Evolutionary conservation across 2,329 filamentous ascomycete genomes (phyloP).

Genomic region (Diplodia mutila): DNA sequence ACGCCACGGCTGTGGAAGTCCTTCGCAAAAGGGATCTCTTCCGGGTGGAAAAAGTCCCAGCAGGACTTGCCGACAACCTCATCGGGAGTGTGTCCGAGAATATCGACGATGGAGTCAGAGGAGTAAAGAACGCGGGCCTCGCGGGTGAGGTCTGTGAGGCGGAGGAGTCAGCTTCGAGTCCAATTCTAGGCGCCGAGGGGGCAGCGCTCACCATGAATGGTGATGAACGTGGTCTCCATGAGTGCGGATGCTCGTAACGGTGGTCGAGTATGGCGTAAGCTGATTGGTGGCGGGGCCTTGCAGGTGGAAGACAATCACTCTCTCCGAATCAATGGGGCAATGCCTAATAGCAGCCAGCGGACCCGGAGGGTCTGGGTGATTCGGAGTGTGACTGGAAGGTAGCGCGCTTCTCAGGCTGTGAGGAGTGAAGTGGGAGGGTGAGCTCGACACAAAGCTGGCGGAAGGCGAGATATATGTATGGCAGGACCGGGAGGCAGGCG

Average conservation of each 20-base stretch:
- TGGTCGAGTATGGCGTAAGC: background rate
- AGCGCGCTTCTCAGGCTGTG: background rate
- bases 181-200: background rate
- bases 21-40: constrained; percentile 76
- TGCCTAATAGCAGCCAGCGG: constrained; percentile 25
- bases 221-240: constrained; percentile 89
- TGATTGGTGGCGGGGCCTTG: background rate
- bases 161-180: constrained; percentile 28
- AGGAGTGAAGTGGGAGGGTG: background rate
- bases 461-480: background rate
- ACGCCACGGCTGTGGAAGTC: constrained; percentile 74
- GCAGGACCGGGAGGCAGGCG: background rate
- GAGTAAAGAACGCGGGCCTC: constrained; percentile 82
- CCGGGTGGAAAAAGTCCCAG: constrained; percentile 85
- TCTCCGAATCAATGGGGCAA: constrained; percentile 21
- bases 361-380: constrained; percentile 19
- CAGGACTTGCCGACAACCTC: constrained; percentile 76
- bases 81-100: constrained; percentile 76
- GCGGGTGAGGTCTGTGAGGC: constrained; percentile 65
- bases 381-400: constrained; percentile 12
- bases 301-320: background rate
- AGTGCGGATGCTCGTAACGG: constrained; percentile 26
- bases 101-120: constrained; percentile 81
- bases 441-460: background rate
- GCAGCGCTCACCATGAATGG: constrained; percentile 71